Conservation (phyloP, 2,329 filamentous ascomycete species). For the Phyllosticta capitalensis region DNA sequence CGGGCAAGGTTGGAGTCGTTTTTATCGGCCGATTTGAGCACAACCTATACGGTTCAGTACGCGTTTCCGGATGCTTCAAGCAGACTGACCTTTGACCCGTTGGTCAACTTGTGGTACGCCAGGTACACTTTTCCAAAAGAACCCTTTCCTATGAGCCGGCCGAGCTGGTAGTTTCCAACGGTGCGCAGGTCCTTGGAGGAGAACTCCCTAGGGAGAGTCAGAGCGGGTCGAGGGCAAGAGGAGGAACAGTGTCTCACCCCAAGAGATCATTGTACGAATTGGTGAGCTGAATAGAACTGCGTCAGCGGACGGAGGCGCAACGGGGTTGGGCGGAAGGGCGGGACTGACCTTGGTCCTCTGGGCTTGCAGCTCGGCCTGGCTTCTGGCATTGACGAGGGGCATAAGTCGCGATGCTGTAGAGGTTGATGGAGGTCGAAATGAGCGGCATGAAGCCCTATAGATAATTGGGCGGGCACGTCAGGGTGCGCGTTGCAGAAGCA, state of each 20-base stretch:
- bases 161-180: constrained; percentile 91
- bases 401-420: constrained; percentile 8
- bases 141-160: constrained; percentile 88
- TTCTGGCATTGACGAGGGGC: constrained; percentile 26
- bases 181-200: constrained; percentile 80
- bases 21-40: constrained; percentile 96
- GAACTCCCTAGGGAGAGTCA: constrained; percentile 63
- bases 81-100: constrained; percentile 77
- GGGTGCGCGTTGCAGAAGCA: constrained; percentile 6
- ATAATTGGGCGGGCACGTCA: not conserved
- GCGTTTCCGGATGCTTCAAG: not conserved
- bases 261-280: constrained; percentile 94
- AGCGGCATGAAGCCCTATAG: constrained; percentile 8
- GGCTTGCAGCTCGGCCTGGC: constrained; percentile 49
- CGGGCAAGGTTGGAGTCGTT: constrained; percentile 90
- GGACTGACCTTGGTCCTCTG: constrained; percentile 47
- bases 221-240: not conserved
- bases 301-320: constrained; percentile 7
- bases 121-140: constrained; percentile 98
- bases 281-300: constrained; percentile 58
- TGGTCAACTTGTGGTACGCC: constrained; percentile 91
- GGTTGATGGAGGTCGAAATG: not conserved
- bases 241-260: constrained; percentile 53
- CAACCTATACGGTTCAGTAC: constrained; percentile 55
- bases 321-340: not conserved